Conservation (phyloP, 2,329 filamentous ascomycete genomes). For the Pestalotiopsis sp. region DNA sequence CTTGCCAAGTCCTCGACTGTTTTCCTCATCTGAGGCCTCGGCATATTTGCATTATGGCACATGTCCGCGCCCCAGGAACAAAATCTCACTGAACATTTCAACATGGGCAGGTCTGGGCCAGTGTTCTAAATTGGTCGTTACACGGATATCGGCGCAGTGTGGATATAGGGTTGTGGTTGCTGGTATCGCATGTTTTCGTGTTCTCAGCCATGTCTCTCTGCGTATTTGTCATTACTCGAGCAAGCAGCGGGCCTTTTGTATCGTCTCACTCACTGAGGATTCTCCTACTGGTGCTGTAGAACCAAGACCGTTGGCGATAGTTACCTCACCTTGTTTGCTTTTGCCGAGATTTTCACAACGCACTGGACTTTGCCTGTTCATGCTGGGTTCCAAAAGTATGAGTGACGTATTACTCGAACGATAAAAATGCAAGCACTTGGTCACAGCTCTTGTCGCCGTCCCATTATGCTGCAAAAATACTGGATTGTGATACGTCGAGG, state of each 20-base stretch:
- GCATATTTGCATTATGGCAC: too few relatives aligned
- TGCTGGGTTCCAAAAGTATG: not conserved
- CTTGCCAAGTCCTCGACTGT: too few relatives aligned
- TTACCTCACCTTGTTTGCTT: slow-evolving; percentile 14
- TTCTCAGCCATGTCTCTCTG: slow-evolving; percentile 3
- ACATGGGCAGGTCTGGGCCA: not conserved
- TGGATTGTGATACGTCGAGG: not conserved
- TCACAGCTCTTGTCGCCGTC: not conserved
- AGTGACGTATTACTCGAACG: slow-evolving; percentile 11
- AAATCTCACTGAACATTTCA: not conserved
- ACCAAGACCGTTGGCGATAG: slow-evolving; percentile 9
- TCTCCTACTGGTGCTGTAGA: not conserved
- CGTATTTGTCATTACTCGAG: slow-evolving; percentile 1
- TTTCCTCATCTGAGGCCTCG: too few relatives aligned
- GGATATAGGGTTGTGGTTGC: not conserved
- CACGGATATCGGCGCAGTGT: not conserved
- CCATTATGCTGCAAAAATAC: not conserved
- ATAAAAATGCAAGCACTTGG: not conserved
- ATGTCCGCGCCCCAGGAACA: too few relatives aligned
- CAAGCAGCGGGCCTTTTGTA: not conserved
- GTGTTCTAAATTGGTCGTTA: not conserved
- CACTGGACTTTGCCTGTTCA: not conserved
- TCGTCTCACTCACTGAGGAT: not conserved
- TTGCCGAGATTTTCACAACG: slow-evolving; percentile 7
- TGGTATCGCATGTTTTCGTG: not conserved